Conservation (phyloP, 2,329 filamentous ascomycete genomes). For the Neopestalotiopsis clavispora region DNA sequence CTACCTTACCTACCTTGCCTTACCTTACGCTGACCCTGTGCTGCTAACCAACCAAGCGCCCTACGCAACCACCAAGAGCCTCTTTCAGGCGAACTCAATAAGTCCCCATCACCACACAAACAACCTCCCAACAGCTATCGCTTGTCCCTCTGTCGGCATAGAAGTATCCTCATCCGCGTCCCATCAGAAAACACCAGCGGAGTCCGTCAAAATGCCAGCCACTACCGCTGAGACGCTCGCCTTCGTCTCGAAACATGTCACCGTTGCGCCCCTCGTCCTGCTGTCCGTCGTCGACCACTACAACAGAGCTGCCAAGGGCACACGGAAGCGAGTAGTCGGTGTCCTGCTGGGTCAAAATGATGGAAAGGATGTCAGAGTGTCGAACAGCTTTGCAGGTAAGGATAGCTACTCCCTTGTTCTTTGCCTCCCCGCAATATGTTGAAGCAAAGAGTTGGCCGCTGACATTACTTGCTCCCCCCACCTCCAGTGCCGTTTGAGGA, state of each 20-base stretch:
- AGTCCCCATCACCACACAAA: neutral
- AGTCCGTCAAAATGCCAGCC: constrained; percentile 75
- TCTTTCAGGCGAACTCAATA: neutral
- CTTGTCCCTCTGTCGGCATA: constrained; percentile 1
- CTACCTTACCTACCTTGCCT: constrained; percentile 4
- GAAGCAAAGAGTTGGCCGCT: neutral
- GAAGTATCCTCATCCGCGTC: neutral
- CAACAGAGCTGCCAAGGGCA: constrained; percentile 89
- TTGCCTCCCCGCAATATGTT: constrained; percentile 19
- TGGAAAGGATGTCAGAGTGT: constrained; percentile 93
- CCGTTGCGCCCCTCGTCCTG: constrained; percentile 95
- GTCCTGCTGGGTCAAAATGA: constrained; percentile 95
- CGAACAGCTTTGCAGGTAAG: constrained; percentile 97
- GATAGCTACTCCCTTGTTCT: neutral
- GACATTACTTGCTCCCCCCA: constrained; percentile 14
- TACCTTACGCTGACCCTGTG: constrained; percentile 8
- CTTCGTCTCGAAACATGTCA: constrained; percentile 92
- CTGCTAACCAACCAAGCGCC: neutral
- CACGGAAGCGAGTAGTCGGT: constrained; percentile 85
- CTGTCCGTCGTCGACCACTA: constrained; percentile 99
- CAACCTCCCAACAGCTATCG: neutral
- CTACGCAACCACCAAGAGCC: neutral
- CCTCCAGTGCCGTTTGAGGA: constrained; percentile 91
- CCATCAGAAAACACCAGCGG: neutral
- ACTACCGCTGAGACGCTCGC: constrained; percentile 96